Base-by-base conservation (phyloP, 2,329 filamentous ascomycete species). In the Chrysosphaeria jannelii region DNA sequence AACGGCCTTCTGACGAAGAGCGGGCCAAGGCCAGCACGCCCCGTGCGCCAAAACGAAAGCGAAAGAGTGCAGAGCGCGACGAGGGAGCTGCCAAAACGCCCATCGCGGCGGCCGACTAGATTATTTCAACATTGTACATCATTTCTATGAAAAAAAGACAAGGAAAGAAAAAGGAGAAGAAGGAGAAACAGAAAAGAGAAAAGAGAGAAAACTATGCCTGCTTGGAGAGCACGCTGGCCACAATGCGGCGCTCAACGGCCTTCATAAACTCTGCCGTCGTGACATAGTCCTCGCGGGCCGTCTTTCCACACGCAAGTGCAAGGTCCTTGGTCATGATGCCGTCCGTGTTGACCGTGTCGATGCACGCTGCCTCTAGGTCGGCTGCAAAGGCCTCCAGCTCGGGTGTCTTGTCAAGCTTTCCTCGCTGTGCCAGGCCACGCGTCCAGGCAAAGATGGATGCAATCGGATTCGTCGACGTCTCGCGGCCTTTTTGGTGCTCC, bases 391-490 rank as follows among this genome's bases (percentile, higher is more conserved):
- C 60, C 29, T 90, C 64, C 14, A 97, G 56, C 34, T 91, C 79
- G 14, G 79, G 79, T n/a, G 78, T 91, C 25, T 63, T 53, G 48
- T 97, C 85, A 34, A 97, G 64, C 51, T 75, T 70, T 37, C 85
- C 85, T 38, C 85, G 74, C 59, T 91, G 85, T 36, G 75, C 52
- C 22, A 97, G 63, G 39, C 85, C 85, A 29, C 85, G 71, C 29
- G 85, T 93, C 85, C 85, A 97, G 39, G 85, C 85, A 46, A 93
- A 97, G 53, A 97, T 93, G 43, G 76, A 89, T 31, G 85, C 85
- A 38, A 93, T 93, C 30, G 85, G 85, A 65, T 97, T 93, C 35
- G 85, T 97, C 21, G 78, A 90, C 27, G 85, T 97, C 51, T 90
- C 76, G 37, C 68, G 67, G 43, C 85, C 85, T 58, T 91, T 91